Conservation (phyloP, 1,139 yeast genomes). For the Magnusiomyces starmeri region DNA sequence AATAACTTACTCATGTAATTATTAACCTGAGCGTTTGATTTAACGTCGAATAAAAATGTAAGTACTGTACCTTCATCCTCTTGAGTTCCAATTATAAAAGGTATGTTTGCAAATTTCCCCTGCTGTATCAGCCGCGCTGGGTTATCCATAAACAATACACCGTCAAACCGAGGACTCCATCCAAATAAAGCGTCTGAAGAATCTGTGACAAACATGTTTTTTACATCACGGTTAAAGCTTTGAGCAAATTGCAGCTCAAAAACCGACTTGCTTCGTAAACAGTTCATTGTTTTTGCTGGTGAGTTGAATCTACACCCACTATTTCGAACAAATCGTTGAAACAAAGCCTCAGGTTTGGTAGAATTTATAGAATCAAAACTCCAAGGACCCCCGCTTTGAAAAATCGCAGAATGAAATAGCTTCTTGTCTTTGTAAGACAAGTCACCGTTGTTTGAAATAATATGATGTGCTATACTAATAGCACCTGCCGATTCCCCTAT, state of each 20-base stretch:
- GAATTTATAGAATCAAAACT: slow-evolving; percentile 15
- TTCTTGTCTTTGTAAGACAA: slow-evolving; percentile 15
- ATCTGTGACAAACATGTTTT: slow-evolving; percentile 14
- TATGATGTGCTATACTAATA: slow-evolving; percentile 25
- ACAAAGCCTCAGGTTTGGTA: slow-evolving; percentile 17
- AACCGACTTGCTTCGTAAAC: slow-evolving; percentile 18
- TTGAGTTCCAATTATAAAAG: slow-evolving; percentile 20
- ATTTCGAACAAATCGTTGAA: slow-evolving; percentile 16
- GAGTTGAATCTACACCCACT: slow-evolving; percentile 17
- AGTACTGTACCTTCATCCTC: slow-evolving; percentile 24
- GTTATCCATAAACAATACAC: slow-evolving; percentile 15
- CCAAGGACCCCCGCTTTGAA: slow-evolving; percentile 23
- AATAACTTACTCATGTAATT: neutral
- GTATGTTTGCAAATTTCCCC: slow-evolving; percentile 20
- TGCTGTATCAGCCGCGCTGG: slow-evolving; percentile 11
- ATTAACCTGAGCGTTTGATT: neutral
- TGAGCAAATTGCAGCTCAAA: slow-evolving; percentile 19
- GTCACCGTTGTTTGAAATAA: slow-evolving; percentile 20
- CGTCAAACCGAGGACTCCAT: slow-evolving; percentile 22
- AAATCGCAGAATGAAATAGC: slow-evolving; percentile 26
- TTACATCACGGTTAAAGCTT: slow-evolving; percentile 8
- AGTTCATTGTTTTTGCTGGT: neutral
- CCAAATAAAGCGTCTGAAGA: slow-evolving; percentile 9
- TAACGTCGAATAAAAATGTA: slow-evolving; percentile 7
- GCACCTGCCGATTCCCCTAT: slow-evolving; percentile 35